Base-by-base conservation (phyloP, 208 protist genomes). In the Crithidia fasciculata region DNA sequence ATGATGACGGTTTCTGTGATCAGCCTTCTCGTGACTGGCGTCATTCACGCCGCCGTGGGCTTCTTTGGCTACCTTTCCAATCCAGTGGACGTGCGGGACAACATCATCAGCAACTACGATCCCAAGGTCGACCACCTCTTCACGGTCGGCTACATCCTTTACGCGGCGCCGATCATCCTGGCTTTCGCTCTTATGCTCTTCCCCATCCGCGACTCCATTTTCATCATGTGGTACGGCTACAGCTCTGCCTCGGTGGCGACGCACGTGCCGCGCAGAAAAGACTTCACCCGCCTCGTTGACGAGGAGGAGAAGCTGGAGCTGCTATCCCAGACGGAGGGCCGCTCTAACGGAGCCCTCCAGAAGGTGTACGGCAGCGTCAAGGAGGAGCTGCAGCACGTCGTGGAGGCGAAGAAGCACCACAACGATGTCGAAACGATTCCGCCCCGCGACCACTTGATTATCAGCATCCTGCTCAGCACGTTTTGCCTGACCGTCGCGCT, bases 41-140 rank as follows among this genome's bases (percentile, higher is more conserved):
- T 49, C 37, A 86, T 94, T 49, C 85, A 94, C 76, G 80, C 77
- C 19, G 82, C 85, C 0, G 87, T 94, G 8, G 89, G 89, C 5
- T 60, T 94, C 43, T 94, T 92, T 54, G 89, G 89, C 28, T 94
- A 94, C 74, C 73, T 94, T 15, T 75, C 83, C 7, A 84, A 89
- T 60, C 82, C 86, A 6, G 49, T 44, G 9, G 78, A 88, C 60
- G 83, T 92, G 28, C 83, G 80, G 12, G 86, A 87, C 40, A 92
- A 94, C 79, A 81, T 94, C 56, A 88, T 94, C 66, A 90, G 78
- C 75, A 92, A 89, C 81, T 94, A 92, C 74, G 78, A 94, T 69
- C 86, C 89, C 2, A 83, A 69, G n/a, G 71, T 72, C 3, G 87
- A 94, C 60, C 53, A 40, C 28, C 80, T 94, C 12, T 91, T 94